Evolutionary conservation across 2,329 filamentous ascomycete species (phyloP), one percentile per base, ranked within the genome.

Genomic region (Xylariales sp.): DNA sequence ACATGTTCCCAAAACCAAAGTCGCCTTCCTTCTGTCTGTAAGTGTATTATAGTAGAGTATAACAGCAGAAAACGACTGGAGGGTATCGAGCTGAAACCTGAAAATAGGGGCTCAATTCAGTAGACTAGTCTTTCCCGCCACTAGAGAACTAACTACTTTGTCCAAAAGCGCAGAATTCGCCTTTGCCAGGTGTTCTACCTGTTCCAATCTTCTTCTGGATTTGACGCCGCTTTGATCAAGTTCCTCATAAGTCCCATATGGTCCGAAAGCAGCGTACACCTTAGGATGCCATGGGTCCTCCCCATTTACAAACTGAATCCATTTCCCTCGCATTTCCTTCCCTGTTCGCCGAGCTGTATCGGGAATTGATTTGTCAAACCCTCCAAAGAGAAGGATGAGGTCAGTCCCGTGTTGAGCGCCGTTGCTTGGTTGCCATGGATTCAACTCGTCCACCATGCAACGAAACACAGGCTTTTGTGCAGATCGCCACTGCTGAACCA

Each of bases 401-500:
- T 73, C 70, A 3, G 73, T 63, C 0, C 64, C 69, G 43, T 73
- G 69, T 27, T 73, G 69, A 2, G 69, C 57, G 0, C 70, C 58
- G 7, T 62, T 66, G 0, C 68, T 71, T 1, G 60, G 40, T 37
- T 73, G 70, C 65, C 65, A 72, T 4, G 70, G 69, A 25, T 73
- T 73, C 0, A 55, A 35, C 40, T 73, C 63, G 29, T 73, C 70
- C 1, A 73, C 46, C 0, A 69, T 46, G 28, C 67, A 73, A 22
- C 56, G 57, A 44, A 62, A 71, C 1, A 58, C 59, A 7, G 41
- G 33, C 21, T 56, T 60, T 7, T 55, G 53, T 1, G 42, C 31
- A 4, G 32, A 21, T 27, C 40, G 44, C 42, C 52, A 50, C 24
- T 36, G 20, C 19, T 46, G 32, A 11, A 46, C 16, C 4, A 54